phyloP scores from a whole-genome alignment of 2,329 filamentous ascomycete genomes.

The Ciborinia camelliae region DNA sequence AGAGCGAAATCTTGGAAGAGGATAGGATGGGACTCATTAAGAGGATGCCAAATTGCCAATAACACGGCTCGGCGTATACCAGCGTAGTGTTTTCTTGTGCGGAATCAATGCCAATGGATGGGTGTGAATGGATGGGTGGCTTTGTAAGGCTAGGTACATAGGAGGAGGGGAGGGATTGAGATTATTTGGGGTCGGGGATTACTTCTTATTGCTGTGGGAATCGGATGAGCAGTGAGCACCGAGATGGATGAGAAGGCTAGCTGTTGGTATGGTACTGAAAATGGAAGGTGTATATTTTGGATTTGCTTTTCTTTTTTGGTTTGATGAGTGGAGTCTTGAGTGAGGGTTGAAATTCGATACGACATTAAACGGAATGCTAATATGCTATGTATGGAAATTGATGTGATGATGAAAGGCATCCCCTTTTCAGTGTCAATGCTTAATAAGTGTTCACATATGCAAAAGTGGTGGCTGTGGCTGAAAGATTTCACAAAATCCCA shows the following conservation, averaged over 20 bases:
- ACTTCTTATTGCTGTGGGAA: no score
- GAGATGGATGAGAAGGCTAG: background rate
- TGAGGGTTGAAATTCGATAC: background rate
- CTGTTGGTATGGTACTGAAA: background rate
- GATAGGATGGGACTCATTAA: background rate
- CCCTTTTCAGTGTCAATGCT: no score
- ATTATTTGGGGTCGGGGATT: background rate
- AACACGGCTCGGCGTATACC: slow-evolving; percentile 4
- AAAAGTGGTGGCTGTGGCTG: slow-evolving; percentile 6
- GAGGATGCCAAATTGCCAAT: slow-evolving; percentile 2
- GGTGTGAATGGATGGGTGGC: background rate
- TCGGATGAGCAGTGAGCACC: background rate
- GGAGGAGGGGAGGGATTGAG: slow-evolving; percentile 10
- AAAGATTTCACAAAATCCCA: background rate
- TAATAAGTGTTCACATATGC: no score
- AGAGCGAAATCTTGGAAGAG: background rate
- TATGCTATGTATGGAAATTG: background rate
- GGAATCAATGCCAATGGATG: background rate
- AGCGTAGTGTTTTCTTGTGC: background rate
- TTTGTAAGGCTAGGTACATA: slow-evolving; percentile 6
- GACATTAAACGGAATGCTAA: slow-evolving; percentile 1
- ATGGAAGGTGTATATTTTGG: slow-evolving; percentile 12
- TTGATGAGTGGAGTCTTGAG: background rate
- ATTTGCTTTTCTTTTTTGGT: background rate
- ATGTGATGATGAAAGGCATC: slow-evolving; percentile 2